Evolutionary conservation across 192 early-diverging fungal species (phyloP).

Genomic region (Backusella westeae): DNA sequence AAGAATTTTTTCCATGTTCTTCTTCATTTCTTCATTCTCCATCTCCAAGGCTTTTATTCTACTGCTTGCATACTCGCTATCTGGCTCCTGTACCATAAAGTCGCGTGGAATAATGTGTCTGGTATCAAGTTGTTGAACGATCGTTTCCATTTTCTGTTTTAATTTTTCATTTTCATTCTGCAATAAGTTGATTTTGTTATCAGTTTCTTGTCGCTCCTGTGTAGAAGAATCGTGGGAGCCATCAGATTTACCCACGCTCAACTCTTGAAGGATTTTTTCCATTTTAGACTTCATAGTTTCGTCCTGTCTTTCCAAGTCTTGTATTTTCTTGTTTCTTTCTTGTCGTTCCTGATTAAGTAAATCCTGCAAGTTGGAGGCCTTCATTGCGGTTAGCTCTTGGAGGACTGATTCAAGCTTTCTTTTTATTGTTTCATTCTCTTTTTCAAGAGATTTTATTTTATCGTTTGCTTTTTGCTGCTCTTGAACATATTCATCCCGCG

Average conservation of each 20-base stretch:
- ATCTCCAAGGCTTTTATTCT: not conserved
- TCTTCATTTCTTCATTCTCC: not conserved
- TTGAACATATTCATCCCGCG: not conserved
- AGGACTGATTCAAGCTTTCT: not conserved
- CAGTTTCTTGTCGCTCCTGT: not conserved
- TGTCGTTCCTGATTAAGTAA: not conserved
- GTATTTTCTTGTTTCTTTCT: not conserved
- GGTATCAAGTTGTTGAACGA: not conserved
- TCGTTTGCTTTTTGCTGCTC: not conserved
- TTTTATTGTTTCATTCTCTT: not conserved
- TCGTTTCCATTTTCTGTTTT: not conserved
- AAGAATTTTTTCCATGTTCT: not conserved
- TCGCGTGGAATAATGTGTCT: not conserved
- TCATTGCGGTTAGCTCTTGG: not conserved
- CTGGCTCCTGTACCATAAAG: not conserved
- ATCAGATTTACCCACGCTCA: not conserved
- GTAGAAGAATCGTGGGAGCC: not conserved
- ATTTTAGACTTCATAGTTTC: not conserved
- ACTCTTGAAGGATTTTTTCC: not conserved
- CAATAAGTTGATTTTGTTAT: not conserved
- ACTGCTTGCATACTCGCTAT: not conserved
- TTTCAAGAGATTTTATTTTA: not conserved
- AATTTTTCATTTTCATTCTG: slow-evolving; percentile 1
- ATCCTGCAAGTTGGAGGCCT: not conserved
- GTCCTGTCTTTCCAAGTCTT: not conserved